These are phyloP conservation scores for Yueomyces sinensis DNA, from an alignment of 805 yeast genomes.

Conservation along the genomic window DNA sequence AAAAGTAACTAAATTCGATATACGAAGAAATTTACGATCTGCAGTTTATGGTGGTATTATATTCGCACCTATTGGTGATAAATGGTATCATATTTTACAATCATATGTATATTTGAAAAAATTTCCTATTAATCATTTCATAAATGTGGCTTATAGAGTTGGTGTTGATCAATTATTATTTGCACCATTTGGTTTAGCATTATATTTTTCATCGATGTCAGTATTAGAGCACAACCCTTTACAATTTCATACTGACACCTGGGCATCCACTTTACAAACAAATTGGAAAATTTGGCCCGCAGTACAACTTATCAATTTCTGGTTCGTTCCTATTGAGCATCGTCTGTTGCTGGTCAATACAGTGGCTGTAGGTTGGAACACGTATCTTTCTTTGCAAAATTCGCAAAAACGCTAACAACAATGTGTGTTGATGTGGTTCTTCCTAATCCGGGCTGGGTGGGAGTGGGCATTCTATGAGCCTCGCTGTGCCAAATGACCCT, in stretches of 20 bases:
- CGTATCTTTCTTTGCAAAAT: conserved; percentile 55
- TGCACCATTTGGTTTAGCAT: conserved; percentile 68
- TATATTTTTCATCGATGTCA: conserved; percentile 59
- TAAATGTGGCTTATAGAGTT: conserved; percentile 36
- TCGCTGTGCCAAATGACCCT: too few relatives aligned
- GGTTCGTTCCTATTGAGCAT: conserved; percentile 57
- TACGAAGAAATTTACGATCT: conserved; percentile 45
- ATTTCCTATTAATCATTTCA: conserved; percentile 1
- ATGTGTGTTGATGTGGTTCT: too few relatives aligned
- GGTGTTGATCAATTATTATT: conserved; percentile 59
- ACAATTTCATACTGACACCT: conserved; percentile 28
- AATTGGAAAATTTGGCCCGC: conserved; percentile 90
- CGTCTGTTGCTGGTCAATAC: conserved; percentile 58
- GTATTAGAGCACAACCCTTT: conserved; percentile 42
- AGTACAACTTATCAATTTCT: conserved; percentile 69
- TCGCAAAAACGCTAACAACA: not conserved
- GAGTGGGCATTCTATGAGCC: too few relatives aligned
- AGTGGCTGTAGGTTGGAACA: conserved; percentile 73
- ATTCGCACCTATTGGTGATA: conserved; percentile 64
- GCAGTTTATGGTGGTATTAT: conserved; percentile 56
- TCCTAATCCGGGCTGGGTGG: too few relatives aligned
- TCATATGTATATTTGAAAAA: conserved; percentile 29
- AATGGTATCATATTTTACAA: conserved; percentile 48
- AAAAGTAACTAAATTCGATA: too few relatives aligned
- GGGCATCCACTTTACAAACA: conserved; percentile 43